Base-by-base conservation (phyloP, 495 filamentous ascomycete genomes). In the Baudoinia panamericana region DNA sequence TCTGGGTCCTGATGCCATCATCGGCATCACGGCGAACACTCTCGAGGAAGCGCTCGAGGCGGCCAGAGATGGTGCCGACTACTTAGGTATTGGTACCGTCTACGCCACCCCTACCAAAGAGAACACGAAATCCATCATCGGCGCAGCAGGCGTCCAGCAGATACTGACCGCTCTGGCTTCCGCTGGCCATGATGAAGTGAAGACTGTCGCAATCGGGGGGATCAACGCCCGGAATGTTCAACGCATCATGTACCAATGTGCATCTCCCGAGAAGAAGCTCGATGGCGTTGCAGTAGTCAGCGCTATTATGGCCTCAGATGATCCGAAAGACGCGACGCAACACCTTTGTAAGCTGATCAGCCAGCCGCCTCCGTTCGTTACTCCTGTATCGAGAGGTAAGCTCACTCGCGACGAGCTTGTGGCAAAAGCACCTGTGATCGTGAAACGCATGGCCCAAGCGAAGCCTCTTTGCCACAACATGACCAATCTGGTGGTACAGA, bases 401-500 rank as follows among this genome's bases (percentile, higher is more conserved):
- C 35, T 50, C 10, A 30, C 45, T n/a, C 56, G 66, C 34, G 50
- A 59, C 34, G 51, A 55, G 3, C 45, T 72, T 27, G 51, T 71
- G 8, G 48, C 55, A 5, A 51, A 61, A 26, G 67, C 76, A 2
- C 73, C 76, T 0, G 53, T 56, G 2, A 57, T 85, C 16, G 63
- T 88, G 22, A 68, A 60, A 34, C 67, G 66, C 15, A 64, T 93
- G 33, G 66, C 68, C 0, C 48, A 62, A 9, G 64, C 56, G 12
- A 77, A 73, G 31, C 88, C 90, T 0, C 66, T 97, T 8, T 84
- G 80, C 7, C 90, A 95, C 61, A 94, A 93, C 57, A 95, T 96
- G 80, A 95, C 92, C 30, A 95, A 95, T 58, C 66, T 82, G 38
- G 82, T 95, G 0, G 86, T 94, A 24, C 83, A 88, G 49, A 93